Evolutionary conservation across 1,284 basidiomycete genomes (phyloP).

Genomic region (Pseudozyma sp.): DNA sequence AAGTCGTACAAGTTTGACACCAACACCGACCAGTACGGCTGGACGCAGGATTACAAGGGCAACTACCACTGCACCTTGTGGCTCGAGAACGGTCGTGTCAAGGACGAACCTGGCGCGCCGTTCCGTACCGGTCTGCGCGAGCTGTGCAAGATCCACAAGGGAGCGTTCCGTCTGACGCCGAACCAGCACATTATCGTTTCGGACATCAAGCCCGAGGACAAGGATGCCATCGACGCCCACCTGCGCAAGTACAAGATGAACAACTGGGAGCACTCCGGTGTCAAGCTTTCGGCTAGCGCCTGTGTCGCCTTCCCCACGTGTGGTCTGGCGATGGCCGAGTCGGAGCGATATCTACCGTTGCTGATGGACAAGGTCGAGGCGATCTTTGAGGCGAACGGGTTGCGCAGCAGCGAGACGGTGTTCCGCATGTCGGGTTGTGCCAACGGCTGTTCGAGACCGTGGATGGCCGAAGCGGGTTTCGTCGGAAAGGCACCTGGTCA

Average conservation of each 20-base stretch:
- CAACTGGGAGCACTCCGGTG: slow-evolving; percentile 82
- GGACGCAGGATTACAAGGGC: slow-evolving; percentile 87
- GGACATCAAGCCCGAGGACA: slow-evolving; percentile 75
- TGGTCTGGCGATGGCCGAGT: slow-evolving; percentile 93
- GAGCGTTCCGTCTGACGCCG: slow-evolving; percentile 82
- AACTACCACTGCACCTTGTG: slow-evolving; percentile 92
- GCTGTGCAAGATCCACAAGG: slow-evolving; percentile 93
- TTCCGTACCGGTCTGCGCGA: slow-evolving; percentile 94
- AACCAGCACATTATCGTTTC: slow-evolving; percentile 95
- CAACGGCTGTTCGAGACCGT: slow-evolving; percentile 76
- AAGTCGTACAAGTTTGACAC: slow-evolving; percentile 84
- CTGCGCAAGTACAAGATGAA: slow-evolving; percentile 90
- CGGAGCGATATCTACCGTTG: slow-evolving; percentile 91
- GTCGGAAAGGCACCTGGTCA: slow-evolving; percentile 94
- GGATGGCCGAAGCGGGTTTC: slow-evolving; percentile 93
- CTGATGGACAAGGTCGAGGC: slow-evolving; percentile 95
- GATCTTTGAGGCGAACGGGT: slow-evolving; percentile 90
- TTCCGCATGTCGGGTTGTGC: slow-evolving; percentile 84
- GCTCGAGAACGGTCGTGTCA: slow-evolving; percentile 96
- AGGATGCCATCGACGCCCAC: slow-evolving; percentile 82
- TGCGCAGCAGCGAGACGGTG: slow-evolving; percentile 91
- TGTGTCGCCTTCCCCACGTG: slow-evolving; percentile 98
- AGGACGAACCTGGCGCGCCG: slow-evolving; percentile 87
- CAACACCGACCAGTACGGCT: slow-evolving; percentile 95
- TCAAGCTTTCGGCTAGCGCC: slow-evolving; percentile 76